A percentile compares a stretch with the other conserved stretches of the same genome.
phyloP scores from a whole-genome alignment of 768 basidiomycete genomes.

The Wakefieldia striispora region DNA sequence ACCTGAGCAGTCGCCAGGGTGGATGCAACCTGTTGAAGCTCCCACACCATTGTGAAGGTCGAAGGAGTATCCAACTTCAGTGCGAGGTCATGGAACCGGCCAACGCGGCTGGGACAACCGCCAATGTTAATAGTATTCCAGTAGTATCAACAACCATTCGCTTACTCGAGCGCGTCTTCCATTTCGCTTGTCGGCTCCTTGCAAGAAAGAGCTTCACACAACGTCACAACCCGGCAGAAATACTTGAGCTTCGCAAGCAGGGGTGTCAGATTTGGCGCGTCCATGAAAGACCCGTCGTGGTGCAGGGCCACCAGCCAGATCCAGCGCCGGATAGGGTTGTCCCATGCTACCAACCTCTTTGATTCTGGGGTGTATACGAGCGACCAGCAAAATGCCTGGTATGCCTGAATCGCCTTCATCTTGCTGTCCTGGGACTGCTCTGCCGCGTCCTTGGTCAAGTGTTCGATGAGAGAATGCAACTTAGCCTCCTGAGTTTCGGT shows the following conservation, averaged over 20 bases:
- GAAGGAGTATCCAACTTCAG: too few species aligned
- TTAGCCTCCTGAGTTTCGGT: background rate
- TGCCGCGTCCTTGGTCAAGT: too few species aligned
- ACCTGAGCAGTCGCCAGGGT: too few species aligned
- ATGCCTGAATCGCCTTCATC: background rate
- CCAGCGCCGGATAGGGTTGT: background rate
- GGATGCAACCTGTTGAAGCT: too few species aligned
- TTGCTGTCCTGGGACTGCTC: too few species aligned
- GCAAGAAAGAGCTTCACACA: background rate
- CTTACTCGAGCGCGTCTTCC: too few species aligned
- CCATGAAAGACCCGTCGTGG: background rate
- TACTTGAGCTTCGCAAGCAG: constrained; percentile 2
- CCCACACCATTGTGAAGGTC: too few species aligned
- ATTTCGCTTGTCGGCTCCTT: background rate
- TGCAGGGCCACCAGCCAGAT: constrained; percentile 3
- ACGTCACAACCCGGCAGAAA: background rate
- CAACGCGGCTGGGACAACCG: too few species aligned
- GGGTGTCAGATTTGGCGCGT: background rate
- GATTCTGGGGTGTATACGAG: background rate
- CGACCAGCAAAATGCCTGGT: constrained; percentile 1
- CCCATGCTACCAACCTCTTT: background rate
- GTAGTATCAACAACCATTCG: too few species aligned
- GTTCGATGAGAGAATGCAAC: too few species aligned
- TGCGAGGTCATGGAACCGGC: too few species aligned
- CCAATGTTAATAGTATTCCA: too few species aligned